Percentiles rank a stretch among this genome's conserved stretches.
phyloP scores from a whole-genome alignment of 805 yeast genomes.

The Yamadazyma philogaea region DNA sequence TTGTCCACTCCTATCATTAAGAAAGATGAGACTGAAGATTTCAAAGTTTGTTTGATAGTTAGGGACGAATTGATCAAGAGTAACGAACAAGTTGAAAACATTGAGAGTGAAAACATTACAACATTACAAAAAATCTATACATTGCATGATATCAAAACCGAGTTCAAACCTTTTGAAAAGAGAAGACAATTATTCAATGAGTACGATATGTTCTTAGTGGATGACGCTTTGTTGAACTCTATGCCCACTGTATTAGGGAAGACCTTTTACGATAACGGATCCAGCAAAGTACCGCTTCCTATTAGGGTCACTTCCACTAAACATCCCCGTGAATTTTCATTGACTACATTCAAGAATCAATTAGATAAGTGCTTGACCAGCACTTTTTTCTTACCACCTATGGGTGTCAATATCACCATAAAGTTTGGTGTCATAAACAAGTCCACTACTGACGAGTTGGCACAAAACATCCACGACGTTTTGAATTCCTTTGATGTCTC shows the following conservation, averaged over 20 bases:
- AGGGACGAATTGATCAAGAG: constrained; percentile 55
- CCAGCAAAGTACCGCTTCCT: constrained; percentile 54
- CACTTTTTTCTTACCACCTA: constrained; percentile 64
- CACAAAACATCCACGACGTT: constrained; percentile 59
- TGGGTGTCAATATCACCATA: constrained; percentile 65
- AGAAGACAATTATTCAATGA: constrained; percentile 68
- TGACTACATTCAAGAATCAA: constrained; percentile 52
- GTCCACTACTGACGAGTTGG: constrained; percentile 43
- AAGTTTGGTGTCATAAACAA: constrained; percentile 57
- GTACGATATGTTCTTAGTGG: constrained; percentile 78
- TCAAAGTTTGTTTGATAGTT: constrained; percentile 62
- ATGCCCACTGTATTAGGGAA: constrained; percentile 85
- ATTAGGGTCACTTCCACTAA: constrained; percentile 23
- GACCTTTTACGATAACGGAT: constrained; percentile 55
- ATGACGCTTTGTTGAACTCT: constrained; percentile 74
- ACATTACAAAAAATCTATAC: constrained; percentile 58
- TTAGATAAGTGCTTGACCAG: constrained; percentile 56
- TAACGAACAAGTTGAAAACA: constrained; percentile 40
- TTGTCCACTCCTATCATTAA: constrained; percentile 47
- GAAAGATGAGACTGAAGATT: constrained; percentile 32
- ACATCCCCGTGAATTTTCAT: constrained; percentile 42
- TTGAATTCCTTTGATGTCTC: constrained; percentile 43
- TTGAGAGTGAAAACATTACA: constrained; percentile 47
- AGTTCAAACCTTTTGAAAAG: constrained; percentile 84
- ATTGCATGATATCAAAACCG: constrained; percentile 72